These are phyloP conservation scores for Claviceps sp. DNA, from an alignment of 2,329 filamentous ascomycete species.

Conservation along the genomic window DNA sequence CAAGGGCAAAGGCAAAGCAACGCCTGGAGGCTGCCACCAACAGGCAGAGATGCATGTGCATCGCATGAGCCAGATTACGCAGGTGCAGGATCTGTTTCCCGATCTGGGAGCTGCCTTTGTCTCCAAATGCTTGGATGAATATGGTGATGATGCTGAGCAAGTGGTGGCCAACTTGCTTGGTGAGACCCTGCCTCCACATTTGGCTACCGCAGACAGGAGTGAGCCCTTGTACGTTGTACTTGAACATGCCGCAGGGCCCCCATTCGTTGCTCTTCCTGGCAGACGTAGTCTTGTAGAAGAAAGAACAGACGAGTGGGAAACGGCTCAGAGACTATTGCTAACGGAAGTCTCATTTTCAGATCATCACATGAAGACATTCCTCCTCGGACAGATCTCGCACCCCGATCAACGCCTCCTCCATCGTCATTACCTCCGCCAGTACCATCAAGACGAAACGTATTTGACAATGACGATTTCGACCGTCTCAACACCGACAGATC, in stretches of 20 bases:
- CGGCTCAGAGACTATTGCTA: conserved; percentile 5
- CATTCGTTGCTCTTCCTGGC: background rate
- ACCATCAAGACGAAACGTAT: conserved; percentile 56
- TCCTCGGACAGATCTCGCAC: conserved; percentile 31
- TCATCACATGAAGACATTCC: conserved; percentile 13
- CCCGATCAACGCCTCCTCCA: conserved; percentile 41
- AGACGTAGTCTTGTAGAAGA: background rate
- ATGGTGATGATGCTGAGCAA: conserved; percentile 61
- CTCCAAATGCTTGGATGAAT: conserved; percentile 65
- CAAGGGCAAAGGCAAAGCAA: conserved; percentile 48
- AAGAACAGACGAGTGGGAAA: background rate
- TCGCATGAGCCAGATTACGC: conserved; percentile 69
- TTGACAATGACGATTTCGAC: conserved; percentile 71
- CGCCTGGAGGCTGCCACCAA: conserved; percentile 20
- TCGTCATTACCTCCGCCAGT: conserved; percentile 25
- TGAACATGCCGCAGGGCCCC: background rate
- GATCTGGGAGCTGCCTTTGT: conserved; percentile 76
- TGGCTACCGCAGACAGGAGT: conserved; percentile 48
- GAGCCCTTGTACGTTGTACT: conserved; percentile 43
- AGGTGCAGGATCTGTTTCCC: conserved; percentile 89
- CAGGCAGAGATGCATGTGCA: conserved; percentile 55
- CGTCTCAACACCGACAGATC: conserved; percentile 51
- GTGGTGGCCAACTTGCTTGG: conserved; percentile 74
- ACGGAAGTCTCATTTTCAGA: conserved; percentile 11
- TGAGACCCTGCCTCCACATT: conserved; percentile 55